phyloP scores from a whole-genome alignment of 2,329 filamentous ascomycete genomes.

The Hypocreales sp. region DNA sequence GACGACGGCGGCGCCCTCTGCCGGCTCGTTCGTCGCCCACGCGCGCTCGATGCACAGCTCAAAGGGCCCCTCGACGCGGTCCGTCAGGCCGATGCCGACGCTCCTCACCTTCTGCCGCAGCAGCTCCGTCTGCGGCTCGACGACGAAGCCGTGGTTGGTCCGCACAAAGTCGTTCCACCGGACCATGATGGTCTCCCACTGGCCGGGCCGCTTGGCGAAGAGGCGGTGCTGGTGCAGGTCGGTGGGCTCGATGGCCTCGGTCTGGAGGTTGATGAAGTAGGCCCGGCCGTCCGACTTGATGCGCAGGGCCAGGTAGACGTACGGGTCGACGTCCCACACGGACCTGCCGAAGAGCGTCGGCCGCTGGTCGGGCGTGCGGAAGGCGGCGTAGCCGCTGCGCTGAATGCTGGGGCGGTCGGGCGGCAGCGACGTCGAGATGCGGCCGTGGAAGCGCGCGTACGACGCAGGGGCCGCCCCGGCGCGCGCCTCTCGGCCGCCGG shows the following conservation, averaged over 20 bases:
- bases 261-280: slow-evolving; percentile 93
- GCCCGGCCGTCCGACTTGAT: slow-evolving; percentile 82
- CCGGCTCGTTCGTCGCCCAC: slow-evolving; percentile 65
- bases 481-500: too few relatives aligned
- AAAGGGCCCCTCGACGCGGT: slow-evolving; percentile 77
- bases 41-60: slow-evolving; percentile 73
- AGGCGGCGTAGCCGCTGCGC: slow-evolving; percentile 77
- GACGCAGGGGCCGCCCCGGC: too few relatives aligned
- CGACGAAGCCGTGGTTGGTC: slow-evolving; percentile 81
- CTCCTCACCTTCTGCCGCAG: slow-evolving; percentile 73
- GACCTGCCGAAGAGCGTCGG: slow-evolving; percentile 73
- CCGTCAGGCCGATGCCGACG: slow-evolving; percentile 77
- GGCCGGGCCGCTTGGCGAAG: slow-evolving; percentile 59
- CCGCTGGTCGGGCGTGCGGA: slow-evolving; percentile 64
- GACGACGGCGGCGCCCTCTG: slow-evolving; percentile 8
- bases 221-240: slow-evolving; percentile 91
- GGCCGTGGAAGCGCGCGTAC: slow-evolving; percentile 73
- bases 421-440: slow-evolving; percentile 75
- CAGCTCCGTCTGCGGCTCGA: slow-evolving; percentile 87
- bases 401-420: slow-evolving; percentile 56
- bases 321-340: slow-evolving; percentile 81
- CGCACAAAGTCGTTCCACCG: slow-evolving; percentile 87
- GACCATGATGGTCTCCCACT: slow-evolving; percentile 93
- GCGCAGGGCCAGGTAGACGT: slow-evolving; percentile 72
- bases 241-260: slow-evolving; percentile 83